Base-by-base conservation (phyloP, 202 grass and related monocot genomes). In the Hordeum pubiflorum region DNA sequence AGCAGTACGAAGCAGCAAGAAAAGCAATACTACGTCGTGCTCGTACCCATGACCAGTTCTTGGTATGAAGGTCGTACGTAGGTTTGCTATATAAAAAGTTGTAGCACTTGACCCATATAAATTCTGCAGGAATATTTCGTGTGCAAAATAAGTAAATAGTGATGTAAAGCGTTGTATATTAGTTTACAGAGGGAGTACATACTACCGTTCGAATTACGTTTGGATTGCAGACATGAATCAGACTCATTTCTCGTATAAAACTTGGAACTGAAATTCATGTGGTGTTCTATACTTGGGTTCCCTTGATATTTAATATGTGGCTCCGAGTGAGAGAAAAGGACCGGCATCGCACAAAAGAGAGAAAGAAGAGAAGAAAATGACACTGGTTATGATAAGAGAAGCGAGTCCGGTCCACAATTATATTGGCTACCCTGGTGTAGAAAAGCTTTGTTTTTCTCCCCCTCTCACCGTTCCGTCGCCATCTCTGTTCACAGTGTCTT, bases 11-110 rank as follows among this genome's bases (percentile, higher is more conserved):
- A 55, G 8, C 20, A 27, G 22, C 52, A 44, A 21, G 10, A 36
- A 77, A 44, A 14, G 46, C 46, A 13, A 36, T 11, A 67, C 27
- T 21, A 71, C 61, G 86, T 56, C 66, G 86, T 56, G 48, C 36
- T 60, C 55, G 0, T 27, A 24, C 74, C 13, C 75, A 83, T 70
- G 43, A 82, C 74, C 34, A 1, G 11, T 63, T 32, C 62, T n/a
- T 52, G 8, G 24, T 21, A 29, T 10, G 26, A 78, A 40, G 64
- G 36, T 40, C n/a, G n/a, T 62, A 44, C 10, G 13, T 27, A 36
- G 50, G 50, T 17, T n/a, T n/a, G 40, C 7, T 26, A 4, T 39
- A 12, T 17, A 54, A n/a, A 7, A 41, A 13, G 64, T 1, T 23
- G 5, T 34, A 41, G 37, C 10, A 12, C 9, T 13, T 5, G 57